phyloP scores from a whole-genome alignment of 1,284 basidiomycete species.

The Leccinum pachyderme region DNA sequence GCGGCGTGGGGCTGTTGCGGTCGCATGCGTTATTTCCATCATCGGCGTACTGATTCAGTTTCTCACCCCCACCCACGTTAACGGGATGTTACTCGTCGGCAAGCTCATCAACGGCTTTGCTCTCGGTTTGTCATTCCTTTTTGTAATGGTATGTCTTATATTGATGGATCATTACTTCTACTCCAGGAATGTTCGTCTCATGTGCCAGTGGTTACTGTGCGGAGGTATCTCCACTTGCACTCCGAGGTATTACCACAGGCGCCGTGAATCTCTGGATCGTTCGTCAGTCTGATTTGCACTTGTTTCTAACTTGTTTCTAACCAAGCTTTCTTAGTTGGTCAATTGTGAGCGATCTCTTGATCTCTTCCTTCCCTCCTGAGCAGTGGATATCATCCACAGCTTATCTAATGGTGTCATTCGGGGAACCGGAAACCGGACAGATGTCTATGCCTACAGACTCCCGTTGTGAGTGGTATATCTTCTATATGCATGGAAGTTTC shows the following conservation, averaged over 20 bases:
- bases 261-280: conserved; percentile 31
- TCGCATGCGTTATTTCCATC: conserved; percentile 26
- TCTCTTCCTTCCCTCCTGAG: neutral
- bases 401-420: conserved; percentile 29
- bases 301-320: too few species aligned
- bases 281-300: conserved; percentile 14
- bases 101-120: conserved; percentile 30
- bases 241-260: conserved; percentile 30
- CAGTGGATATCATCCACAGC: conserved; percentile 7
- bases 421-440: conserved; percentile 22
- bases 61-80: conserved; percentile 23
- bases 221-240: conserved; percentile 30
- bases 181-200: conserved; percentile 28
- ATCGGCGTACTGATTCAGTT: conserved; percentile 28
- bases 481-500: neutral
- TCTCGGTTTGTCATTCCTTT: conserved; percentile 15
- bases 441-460: conserved; percentile 27
- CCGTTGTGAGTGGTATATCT: conserved; percentile 23
- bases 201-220: conserved; percentile 29
- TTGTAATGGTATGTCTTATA: too few species aligned
- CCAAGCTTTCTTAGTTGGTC: conserved; percentile 15
- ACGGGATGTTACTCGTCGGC: conserved; percentile 27
- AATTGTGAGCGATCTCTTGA: conserved; percentile 21
- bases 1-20: conserved; percentile 22
- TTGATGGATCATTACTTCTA: neutral